Conservation (phyloP, 345 rosid species). For the Eucalyptus virginea region DNA sequence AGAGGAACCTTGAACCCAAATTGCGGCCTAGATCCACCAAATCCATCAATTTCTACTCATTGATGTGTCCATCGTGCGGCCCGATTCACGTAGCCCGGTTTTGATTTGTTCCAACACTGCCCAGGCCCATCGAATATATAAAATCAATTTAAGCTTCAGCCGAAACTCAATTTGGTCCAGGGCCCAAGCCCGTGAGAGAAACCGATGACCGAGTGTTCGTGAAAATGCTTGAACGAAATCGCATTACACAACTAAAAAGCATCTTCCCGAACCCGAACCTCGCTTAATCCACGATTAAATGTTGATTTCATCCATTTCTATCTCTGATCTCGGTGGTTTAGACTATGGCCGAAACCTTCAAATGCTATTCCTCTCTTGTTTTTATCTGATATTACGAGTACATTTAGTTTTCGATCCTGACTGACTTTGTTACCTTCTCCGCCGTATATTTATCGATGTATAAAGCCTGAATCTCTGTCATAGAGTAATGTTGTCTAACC, state of each 20-base stretch:
- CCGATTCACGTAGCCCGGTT: neutral
- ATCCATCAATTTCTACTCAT: neutral
- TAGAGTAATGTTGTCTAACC: neutral
- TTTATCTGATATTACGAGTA: fast-evolving
- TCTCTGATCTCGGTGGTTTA: neutral
- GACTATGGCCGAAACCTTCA: neutral
- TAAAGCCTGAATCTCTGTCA: neutral
- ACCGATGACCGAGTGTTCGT: neutral
- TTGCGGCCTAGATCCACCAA: neutral
- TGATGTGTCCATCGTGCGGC: neutral
- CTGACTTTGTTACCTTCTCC: neutral
- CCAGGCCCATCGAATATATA: neutral
- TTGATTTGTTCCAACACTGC: neutral
- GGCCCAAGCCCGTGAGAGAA: neutral
- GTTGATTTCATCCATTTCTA: neutral
- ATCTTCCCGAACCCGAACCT: neutral
- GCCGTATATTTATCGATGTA: neutral
- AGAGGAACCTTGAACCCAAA: neutral
- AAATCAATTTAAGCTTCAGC: neutral
- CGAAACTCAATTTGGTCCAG: neutral
- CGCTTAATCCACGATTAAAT: neutral
- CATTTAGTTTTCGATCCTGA: neutral
- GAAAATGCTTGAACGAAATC: neutral
- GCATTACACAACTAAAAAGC: neutral
- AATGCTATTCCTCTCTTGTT: neutral